Conservation (phyloP, 2,329 filamentous ascomycete species). For the Simplicillium aogashimaense region DNA sequence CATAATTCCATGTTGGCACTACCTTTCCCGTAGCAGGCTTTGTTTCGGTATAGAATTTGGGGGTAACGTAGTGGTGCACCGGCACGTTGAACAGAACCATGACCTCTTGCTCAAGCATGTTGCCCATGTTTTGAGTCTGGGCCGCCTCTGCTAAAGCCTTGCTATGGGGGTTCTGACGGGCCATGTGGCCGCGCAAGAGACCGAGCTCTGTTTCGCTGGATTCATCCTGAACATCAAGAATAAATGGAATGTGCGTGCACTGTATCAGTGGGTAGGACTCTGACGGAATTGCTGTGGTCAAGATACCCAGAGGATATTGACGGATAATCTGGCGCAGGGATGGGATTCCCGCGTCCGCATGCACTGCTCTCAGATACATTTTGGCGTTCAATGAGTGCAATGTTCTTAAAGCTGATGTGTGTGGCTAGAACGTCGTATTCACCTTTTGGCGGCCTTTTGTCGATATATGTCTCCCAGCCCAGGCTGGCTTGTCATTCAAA, state of each 20-base stretch:
- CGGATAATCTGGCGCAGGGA: conserved; percentile 45
- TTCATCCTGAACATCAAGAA: conserved; percentile 40
- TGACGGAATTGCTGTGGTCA: conserved; percentile 52
- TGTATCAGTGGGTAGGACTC: conserved; percentile 39
- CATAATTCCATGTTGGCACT: conserved; percentile 63
- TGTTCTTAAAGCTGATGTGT: not conserved
- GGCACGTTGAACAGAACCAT: conserved; percentile 51
- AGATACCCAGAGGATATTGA: conserved; percentile 49
- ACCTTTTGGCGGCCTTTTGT: no score
- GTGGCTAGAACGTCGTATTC: no score
- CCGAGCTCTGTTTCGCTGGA: conserved; percentile 28
- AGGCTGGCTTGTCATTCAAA: no score
- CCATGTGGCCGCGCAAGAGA: conserved; percentile 50
- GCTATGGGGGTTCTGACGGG: conserved; percentile 51
- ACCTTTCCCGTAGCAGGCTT: conserved; percentile 57
- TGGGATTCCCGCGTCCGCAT: conserved; percentile 39
- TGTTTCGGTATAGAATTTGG: conserved; percentile 57
- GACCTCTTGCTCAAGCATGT: conserved; percentile 40
- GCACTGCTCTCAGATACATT: conserved; percentile 14
- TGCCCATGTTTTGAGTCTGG: conserved; percentile 9
- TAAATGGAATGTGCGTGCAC: conserved; percentile 49
- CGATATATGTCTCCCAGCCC: no score
- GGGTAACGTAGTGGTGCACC: conserved; percentile 55
- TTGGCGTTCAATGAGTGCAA: not conserved
- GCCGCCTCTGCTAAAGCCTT: conserved; percentile 47